phyloP scores from a whole-genome alignment of 306 rosid species.

The Vicia sativa region DNA sequence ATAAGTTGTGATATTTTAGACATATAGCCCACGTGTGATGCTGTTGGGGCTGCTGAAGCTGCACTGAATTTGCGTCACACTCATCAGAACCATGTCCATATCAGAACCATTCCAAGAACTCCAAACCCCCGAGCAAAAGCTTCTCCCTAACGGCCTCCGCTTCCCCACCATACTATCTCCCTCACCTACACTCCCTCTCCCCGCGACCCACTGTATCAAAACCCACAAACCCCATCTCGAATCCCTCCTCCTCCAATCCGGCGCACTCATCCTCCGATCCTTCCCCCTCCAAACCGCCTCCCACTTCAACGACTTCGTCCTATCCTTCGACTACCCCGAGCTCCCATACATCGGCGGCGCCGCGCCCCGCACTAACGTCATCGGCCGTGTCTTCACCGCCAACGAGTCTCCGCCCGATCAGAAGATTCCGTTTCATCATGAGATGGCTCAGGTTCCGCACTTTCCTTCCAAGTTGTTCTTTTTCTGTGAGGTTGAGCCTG shows the following conservation, averaged over 20 bases:
- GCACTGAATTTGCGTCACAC: not conserved
- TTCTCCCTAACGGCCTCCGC: slow-evolving; percentile 44
- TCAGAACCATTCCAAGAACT: slow-evolving; percentile 44
- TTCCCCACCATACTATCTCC: slow-evolving; percentile 61
- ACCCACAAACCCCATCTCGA: slow-evolving; percentile 50
- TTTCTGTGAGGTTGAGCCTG: slow-evolving; percentile 86
- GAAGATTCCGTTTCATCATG: slow-evolving; percentile 89
- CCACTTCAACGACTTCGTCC: slow-evolving; percentile 77
- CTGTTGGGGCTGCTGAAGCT: not conserved
- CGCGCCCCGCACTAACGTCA: slow-evolving; percentile 72
- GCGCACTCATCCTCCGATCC: slow-evolving; percentile 70
- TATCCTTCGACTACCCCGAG: slow-evolving; percentile 76
- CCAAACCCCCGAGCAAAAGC: slow-evolving; percentile 64
- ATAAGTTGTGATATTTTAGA: too few species aligned
- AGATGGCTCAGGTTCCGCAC: slow-evolving; percentile 90
- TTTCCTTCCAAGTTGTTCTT: slow-evolving; percentile 81
- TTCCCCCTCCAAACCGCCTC: slow-evolving; percentile 62
- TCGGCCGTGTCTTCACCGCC: slow-evolving; percentile 89
- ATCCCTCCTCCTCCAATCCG: slow-evolving; percentile 59
- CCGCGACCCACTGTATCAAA: slow-evolving; percentile 49
- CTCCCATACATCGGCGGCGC: slow-evolving; percentile 91
- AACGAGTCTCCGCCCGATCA: slow-evolving; percentile 91
- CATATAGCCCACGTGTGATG: too few species aligned
- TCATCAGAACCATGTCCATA: slow-evolving; percentile 10
- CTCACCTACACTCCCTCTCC: slow-evolving; percentile 3